Percentiles rank a stretch among this genome's conserved stretches.
These are phyloP conservation scores for Pichia sp. DNA, from an alignment of 1,139 yeast genomes.

Conservation along the genomic window DNA sequence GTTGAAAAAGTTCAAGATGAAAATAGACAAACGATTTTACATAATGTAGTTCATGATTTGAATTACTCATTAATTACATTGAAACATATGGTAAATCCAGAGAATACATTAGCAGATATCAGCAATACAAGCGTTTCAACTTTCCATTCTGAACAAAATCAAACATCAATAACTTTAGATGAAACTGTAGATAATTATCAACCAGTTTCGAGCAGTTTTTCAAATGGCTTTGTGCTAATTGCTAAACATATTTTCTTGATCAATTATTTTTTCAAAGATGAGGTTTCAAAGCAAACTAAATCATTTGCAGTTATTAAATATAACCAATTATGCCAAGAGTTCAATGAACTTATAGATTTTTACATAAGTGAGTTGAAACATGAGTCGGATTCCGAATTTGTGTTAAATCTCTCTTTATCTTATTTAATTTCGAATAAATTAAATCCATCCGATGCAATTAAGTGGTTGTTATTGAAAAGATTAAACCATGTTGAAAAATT, in stretches of 20 bases:
- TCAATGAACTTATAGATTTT: conserved; percentile 17
- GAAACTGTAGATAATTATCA: conserved; percentile 6
- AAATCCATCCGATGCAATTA: conserved; percentile 19
- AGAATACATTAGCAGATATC: neutral
- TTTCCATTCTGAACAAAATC: too few species aligned
- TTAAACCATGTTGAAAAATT: conserved; percentile 8
- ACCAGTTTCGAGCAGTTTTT: conserved; percentile 6
- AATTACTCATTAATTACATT: conserved; percentile 18
- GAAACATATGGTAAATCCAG: too few species aligned
- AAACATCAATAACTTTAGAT: too few species aligned
- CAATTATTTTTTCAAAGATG: conserved; percentile 17
- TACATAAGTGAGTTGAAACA: conserved; percentile 18
- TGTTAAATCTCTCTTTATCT: conserved; percentile 22
- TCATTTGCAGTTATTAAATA: conserved; percentile 18
- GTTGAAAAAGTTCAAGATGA: conserved; percentile 11
- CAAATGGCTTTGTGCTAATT: conserved; percentile 10
- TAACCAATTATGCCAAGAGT: conserved; percentile 15
- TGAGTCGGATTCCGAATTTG: conserved; percentile 28
- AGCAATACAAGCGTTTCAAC: too few species aligned
- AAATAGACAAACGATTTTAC: conserved; percentile 19
- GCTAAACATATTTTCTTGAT: conserved; percentile 24
- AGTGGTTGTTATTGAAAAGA: conserved; percentile 22
- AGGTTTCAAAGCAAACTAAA: conserved; percentile 6
- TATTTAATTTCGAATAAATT: conserved; percentile 18
- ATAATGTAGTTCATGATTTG: conserved; percentile 25